Base-by-base conservation (phyloP, 106 monocot species). In the Apostasia shenzhenica region DNA sequence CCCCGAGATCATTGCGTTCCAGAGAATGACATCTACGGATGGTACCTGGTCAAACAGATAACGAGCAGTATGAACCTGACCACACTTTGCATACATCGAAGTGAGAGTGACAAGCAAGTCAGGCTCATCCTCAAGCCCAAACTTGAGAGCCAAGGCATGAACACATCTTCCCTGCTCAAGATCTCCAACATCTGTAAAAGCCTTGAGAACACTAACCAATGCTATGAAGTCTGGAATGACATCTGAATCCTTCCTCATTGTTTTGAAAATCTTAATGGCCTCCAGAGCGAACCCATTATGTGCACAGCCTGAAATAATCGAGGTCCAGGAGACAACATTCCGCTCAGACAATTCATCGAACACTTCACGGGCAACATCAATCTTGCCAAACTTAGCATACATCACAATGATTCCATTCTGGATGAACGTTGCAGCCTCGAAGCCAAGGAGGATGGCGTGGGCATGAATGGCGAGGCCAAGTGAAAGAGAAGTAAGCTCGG, bases 1-100 rank as follows among this genome's bases (percentile, higher is more conserved):
- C 48, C 94, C 94, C 52, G 89, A 94, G 59, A 94, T 90, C 89
- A 94, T 94, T 0, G 86, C 79, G 56, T 94, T 94, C 89, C 89
- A 94, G 3, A 90, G 77, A 54, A 94, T 77, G 45, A 90, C 63
- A 60, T 73, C 58, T 4, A 70, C 75, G 3, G 50, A 66, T 5
- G 66, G 11, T 5, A 84, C 73, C 9, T 9, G 45, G 14, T 94
- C 82, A 49, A 94, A 89, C 57, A 94, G 38, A 7, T 49, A 14
- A 59, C 74, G 79, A 1, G 89, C 89, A 46, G 66, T 45, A 13
- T 55, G 41, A 8, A 90, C 76, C 45, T 77, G 66, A 4, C 94
- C 87, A 45, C 78, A 90, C 46, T 87, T 89, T 14, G 90, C 84
- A 68, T 94, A 94, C 87, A 90, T 83, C 1, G 84, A 68, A 56